Percentiles rank a stretch among this genome's conserved stretches.
Conservation (phyloP, 2,329 filamentous ascomycete species). For the Colletotrichum trifolii region DNA sequence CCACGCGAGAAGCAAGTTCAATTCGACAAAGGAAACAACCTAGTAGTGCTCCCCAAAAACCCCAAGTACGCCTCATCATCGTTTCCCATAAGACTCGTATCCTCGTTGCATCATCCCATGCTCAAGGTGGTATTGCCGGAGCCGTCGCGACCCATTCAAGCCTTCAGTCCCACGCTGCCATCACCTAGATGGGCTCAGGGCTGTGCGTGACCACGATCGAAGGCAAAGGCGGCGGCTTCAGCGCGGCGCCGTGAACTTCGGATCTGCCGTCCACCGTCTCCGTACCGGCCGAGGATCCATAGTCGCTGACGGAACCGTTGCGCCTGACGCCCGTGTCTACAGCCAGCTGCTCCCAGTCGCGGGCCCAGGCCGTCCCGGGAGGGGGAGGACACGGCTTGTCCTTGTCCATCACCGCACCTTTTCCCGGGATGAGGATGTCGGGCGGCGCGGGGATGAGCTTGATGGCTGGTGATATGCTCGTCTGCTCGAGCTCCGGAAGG, state of each 20-base stretch:
- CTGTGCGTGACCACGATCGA: conserved; percentile 35
- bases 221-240: conserved; percentile 32
- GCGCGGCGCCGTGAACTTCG: background rate
- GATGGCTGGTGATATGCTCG: conserved; percentile 7
- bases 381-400: conserved; percentile 33
- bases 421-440: conserved; percentile 33
- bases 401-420: conserved; percentile 9
- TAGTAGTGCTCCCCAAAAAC: background rate
- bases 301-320: conserved; percentile 33
- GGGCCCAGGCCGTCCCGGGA: conserved; percentile 37
- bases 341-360: conserved; percentile 37
- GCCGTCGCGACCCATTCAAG: background rate
- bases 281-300: conserved; percentile 21
- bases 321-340: conserved; percentile 33
- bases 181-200: conserved; percentile 11
- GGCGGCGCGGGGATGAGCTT: conserved; percentile 26
- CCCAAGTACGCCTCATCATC: background rate
- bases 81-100: background rate
- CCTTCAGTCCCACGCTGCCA: background rate
- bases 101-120: background rate
- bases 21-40: background rate
- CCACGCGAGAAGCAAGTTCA: too few relatives aligned
- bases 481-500: conserved; percentile 27
- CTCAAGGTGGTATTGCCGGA: background rate
- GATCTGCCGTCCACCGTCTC: conserved; percentile 12